Conservation (phyloP, 352 stramenopile species). For the Plasmopara viticola region DNA sequence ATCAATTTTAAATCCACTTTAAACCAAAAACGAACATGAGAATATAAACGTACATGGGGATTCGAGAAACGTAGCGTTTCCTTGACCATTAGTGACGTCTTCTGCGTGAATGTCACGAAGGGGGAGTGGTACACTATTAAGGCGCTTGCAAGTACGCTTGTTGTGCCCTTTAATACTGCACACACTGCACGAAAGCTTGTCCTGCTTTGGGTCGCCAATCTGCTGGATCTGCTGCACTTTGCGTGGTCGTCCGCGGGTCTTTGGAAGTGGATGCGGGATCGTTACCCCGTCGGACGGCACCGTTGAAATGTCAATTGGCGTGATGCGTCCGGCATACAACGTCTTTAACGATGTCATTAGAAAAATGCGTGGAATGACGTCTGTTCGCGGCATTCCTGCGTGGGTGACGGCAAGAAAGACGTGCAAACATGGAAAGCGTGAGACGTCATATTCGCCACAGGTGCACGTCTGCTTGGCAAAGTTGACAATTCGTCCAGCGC, state of each 20-base stretch:
- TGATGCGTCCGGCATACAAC: conserved; percentile 64
- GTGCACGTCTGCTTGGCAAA: conserved; percentile 71
- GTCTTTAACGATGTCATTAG: conserved; percentile 73
- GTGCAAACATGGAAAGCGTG: conserved; percentile 71
- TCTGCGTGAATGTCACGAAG: conserved; percentile 13
- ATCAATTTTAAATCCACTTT: conserved; percentile 3
- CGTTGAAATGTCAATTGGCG: conserved; percentile 72
- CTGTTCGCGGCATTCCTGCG: conserved; percentile 52
- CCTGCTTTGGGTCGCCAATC: conserved; percentile 56
- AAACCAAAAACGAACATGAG: neutral
- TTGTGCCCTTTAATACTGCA: conserved; percentile 81
- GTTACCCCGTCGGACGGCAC: conserved; percentile 57
- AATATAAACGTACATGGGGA: conserved; percentile 24
- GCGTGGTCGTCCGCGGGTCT: conserved; percentile 52
- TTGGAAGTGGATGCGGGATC: conserved; percentile 44
- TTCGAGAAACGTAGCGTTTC: conserved; percentile 25
- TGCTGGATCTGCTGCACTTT: conserved; percentile 82
- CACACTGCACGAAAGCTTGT: conserved; percentile 72
- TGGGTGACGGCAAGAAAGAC: conserved; percentile 66
- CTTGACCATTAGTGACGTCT: conserved; percentile 19
- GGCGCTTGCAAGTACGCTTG: conserved; percentile 74
- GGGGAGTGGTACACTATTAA: conserved; percentile 8
- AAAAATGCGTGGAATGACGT: conserved; percentile 77
- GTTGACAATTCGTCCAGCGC: conserved; percentile 61
- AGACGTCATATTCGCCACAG: conserved; percentile 68